Conservation (phyloP, 495 filamentous ascomycete genomes). For the Aspergillus haitiensis region DNA sequence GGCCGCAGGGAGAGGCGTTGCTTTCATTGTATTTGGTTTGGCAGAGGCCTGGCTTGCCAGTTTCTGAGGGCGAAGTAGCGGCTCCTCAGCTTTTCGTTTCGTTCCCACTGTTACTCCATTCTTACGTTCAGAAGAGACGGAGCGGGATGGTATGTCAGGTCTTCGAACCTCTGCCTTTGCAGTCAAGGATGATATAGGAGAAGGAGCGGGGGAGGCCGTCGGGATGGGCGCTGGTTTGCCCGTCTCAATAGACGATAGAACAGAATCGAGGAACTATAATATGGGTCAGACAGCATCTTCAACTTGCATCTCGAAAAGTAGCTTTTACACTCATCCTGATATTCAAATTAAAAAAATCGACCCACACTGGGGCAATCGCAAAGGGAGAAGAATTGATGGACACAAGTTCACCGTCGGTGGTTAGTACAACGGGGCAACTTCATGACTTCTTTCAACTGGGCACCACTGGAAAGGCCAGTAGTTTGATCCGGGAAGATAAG, state of each 20-base stretch:
- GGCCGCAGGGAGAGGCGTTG: slow-evolving; percentile 12
- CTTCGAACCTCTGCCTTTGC: slow-evolving; percentile 33
- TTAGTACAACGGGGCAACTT: slow-evolving; percentile 47
- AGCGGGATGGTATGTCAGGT: slow-evolving; percentile 16
- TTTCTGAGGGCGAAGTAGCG: slow-evolving; percentile 33
- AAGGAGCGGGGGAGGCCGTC: slow-evolving; percentile 28
- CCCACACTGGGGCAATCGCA: slow-evolving; percentile 2
- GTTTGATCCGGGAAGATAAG: slow-evolving; percentile 24
- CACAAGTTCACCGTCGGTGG: slow-evolving; percentile 45
- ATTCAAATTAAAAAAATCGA: slow-evolving; percentile 3
- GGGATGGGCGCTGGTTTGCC: slow-evolving; percentile 39
- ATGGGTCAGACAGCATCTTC: slow-evolving; percentile 26
- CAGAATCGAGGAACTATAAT: slow-evolving; percentile 57
- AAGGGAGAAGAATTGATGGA: slow-evolving; percentile 22
- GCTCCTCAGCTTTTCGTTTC: slow-evolving; percentile 49
- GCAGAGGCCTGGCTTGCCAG: slow-evolving; percentile 26
- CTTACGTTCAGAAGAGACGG: slow-evolving; percentile 22
- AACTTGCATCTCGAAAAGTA: background rate
- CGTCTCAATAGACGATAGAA: slow-evolving; percentile 55
- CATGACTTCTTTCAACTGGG: slow-evolving; percentile 45
- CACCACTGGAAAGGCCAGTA: slow-evolving; percentile 28
- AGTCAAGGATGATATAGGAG: slow-evolving; percentile 31
- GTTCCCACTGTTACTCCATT: slow-evolving; percentile 29
- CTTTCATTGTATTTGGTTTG: slow-evolving; percentile 18
- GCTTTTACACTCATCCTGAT: slow-evolving; percentile 52